A percentile compares a stretch with the other conserved stretches of the same genome.
Evolutionary conservation across 257 asterid genomes (phyloP).

Genomic region (Nicotiana obtusifolia): DNA sequence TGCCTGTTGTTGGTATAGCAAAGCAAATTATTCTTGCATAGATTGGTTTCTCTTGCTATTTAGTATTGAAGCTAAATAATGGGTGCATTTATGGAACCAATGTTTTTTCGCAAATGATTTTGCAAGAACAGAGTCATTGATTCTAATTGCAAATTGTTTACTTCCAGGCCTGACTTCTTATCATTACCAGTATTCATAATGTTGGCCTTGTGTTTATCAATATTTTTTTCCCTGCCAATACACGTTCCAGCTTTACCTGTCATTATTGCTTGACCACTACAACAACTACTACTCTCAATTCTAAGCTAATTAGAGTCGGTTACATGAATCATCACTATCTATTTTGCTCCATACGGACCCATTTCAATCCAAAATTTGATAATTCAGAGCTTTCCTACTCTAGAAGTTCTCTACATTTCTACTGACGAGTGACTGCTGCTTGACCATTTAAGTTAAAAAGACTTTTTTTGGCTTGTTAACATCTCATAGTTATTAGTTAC

Average conservation of each 20-base stretch:
- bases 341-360: not conserved
- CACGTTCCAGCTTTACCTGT: not conserved
- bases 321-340: not conserved
- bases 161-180: not conserved
- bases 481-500: not conserved
- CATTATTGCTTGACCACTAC: not conserved
- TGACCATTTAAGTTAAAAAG: not conserved
- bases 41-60: not conserved
- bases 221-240: not conserved
- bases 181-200: not conserved
- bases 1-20: slow-evolving; percentile 87
- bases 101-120: not conserved
- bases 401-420: not conserved
- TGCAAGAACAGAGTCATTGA: not conserved
- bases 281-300: not conserved
- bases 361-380: not conserved
- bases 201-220: slow-evolving; percentile 3
- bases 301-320: not conserved
- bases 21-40: not conserved
- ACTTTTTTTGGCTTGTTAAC: not conserved
- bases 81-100: not conserved
- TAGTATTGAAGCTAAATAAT: not conserved
- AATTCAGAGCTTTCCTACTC: not conserved
- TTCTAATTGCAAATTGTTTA: not conserved
- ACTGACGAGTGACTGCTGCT: not conserved